Evolutionary conservation across 2,329 filamentous ascomycete species (phyloP).

Genomic region (Hypoxylon sp.): DNA sequence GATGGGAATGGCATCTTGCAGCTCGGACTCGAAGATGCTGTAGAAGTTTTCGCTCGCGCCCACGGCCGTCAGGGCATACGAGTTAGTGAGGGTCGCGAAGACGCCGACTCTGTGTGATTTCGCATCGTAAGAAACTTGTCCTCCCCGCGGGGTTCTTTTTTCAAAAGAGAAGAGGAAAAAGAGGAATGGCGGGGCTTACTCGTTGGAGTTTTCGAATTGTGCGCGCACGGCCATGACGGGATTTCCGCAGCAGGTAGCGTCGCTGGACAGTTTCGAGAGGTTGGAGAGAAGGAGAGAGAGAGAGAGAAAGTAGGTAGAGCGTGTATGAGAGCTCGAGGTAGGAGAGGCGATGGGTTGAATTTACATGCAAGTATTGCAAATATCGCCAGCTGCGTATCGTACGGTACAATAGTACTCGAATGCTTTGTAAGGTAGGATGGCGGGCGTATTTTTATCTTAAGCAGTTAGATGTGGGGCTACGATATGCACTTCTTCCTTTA

Average conservation of each 20-base stretch:
- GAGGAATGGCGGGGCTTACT: slow-evolving; percentile 59
- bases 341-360: neutral
- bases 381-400: too few relatives aligned
- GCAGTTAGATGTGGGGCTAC: neutral
- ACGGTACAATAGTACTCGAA: neutral
- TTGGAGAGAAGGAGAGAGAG: slow-evolving; percentile 16
- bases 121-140: slow-evolving; percentile 28
- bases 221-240: slow-evolving; percentile 71
- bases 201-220: slow-evolving; percentile 90
- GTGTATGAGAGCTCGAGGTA: neutral
- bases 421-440: neutral
- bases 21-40: slow-evolving; percentile 96
- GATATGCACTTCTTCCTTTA: neutral
- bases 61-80: slow-evolving; percentile 91
- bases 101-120: slow-evolving; percentile 80
- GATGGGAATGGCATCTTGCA: slow-evolving; percentile 97
- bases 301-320: neutral
- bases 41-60: slow-evolving; percentile 99
- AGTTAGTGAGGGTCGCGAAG: slow-evolving; percentile 96
- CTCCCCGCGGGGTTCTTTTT: slow-evolving; percentile 28
- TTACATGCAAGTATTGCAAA: too few relatives aligned
- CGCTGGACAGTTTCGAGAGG: slow-evolving; percentile 31
- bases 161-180: too few relatives aligned
- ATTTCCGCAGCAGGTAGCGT: slow-evolving; percentile 21
- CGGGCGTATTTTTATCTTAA: neutral